A percentile compares a stretch with the other conserved stretches of the same genome.
phyloP scores from a whole-genome alignment of 1,284 basidiomycete species.

The Paramarasmius palmivorus region DNA sequence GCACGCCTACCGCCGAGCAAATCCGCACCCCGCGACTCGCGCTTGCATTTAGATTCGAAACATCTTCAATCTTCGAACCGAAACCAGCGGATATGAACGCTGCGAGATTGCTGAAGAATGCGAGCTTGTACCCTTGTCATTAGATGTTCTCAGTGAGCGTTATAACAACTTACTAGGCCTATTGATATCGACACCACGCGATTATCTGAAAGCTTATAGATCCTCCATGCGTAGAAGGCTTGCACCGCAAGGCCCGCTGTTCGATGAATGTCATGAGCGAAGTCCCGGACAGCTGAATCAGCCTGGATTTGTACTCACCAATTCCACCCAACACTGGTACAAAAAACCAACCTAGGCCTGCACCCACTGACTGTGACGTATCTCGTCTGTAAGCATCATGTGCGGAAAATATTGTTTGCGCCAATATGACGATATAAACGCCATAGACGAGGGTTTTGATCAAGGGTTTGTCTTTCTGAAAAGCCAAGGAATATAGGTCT shows the following conservation, averaged over 20 bases:
- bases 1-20: background rate
- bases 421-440: background rate
- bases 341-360: background rate
- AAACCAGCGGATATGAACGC: background rate
- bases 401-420: background rate
- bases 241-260: background rate
- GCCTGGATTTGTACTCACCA: too few relatives aligned
- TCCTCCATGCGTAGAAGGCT: background rate
- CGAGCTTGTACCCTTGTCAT: background rate
- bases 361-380: background rate
- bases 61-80: background rate
- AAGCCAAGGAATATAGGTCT: background rate
- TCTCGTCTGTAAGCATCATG: background rate
- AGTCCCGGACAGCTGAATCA: too few relatives aligned
- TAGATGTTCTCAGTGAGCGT: too few relatives aligned
- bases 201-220: background rate
- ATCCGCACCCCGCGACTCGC: background rate
- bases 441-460: background rate
- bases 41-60: background rate
- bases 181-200: background rate
- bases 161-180: background rate
- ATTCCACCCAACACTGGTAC: background rate
- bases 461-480: background rate
- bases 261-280: too few relatives aligned
- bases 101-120: background rate